These are phyloP conservation scores for Sarcodon aspratus DNA, from an alignment of 768 basidiomycete species.

Conservation along the genomic window DNA sequence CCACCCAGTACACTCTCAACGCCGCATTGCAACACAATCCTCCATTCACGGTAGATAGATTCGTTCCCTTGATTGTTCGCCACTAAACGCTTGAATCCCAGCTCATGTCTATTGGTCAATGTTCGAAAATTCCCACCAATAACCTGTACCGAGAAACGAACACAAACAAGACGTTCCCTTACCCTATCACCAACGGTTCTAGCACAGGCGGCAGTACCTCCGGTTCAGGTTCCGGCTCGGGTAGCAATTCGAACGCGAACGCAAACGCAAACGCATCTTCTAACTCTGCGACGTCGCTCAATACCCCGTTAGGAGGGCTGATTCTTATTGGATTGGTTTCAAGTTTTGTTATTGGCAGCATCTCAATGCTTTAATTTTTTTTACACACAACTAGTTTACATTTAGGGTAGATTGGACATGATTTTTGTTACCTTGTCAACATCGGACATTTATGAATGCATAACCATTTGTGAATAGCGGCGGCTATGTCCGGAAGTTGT, in stretches of 20 bases:
- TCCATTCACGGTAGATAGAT: conserved; percentile 41
- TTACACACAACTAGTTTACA: neutral
- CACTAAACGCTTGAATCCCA: conserved; percentile 10
- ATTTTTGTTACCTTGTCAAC: no score
- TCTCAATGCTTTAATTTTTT: neutral
- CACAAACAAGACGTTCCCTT: conserved; percentile 57
- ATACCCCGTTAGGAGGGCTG: neutral
- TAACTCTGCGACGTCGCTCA: neutral
- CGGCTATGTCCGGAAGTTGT: no score
- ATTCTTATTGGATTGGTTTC: neutral
- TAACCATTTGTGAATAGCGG: no score
- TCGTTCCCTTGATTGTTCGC: neutral
- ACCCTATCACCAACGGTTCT: conserved; percentile 7
- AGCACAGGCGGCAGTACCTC: neutral
- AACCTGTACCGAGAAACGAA: conserved; percentile 84
- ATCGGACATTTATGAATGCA: no score
- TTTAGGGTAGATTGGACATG: neutral
- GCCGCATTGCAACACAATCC: conserved; percentile 60
- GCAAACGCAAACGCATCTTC: no score
- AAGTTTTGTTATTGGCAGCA: neutral
- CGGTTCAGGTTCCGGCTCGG: neutral
- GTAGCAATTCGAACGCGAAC: neutral
- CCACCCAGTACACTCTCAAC: conserved; percentile 77
- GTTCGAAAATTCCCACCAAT: conserved; percentile 47
- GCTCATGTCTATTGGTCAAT: conserved; percentile 71